Evolutionary conservation across 176 grass and related monocot species (phyloP), one percentile per base, ranked within the genome.

Genomic region (Rhipidocladum racemiflorum): DNA sequence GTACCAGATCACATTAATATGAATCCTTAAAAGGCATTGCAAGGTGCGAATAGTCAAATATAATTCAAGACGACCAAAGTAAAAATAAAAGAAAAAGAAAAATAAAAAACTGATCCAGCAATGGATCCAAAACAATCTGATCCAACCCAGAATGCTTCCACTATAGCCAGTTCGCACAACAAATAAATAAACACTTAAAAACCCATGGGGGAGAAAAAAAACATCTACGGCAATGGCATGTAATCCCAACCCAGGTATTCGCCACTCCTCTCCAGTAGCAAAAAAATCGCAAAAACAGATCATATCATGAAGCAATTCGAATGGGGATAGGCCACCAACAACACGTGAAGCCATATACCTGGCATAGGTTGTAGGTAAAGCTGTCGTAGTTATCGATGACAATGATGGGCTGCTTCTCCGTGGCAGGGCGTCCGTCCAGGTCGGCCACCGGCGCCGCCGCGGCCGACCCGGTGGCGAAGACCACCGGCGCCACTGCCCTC

Each of bases 371-470:
- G 77, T 99, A 99, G 66, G 96, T 99, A 50, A 95, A 95, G 65
- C 96, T 95, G 80, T 99, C 96, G 65, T 99, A 99, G 73, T 99
- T 99, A 30, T 99, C 96, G 50, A 99, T 88, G 23, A 99, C 96
- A 42, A 99, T 87, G 68, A 99, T 95, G 12, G 92, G 91, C 68
- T 82, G 92, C 56, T 91, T 85, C 70, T 73, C 82, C 44, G 57
- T 45, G 16, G 70, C 83, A 46, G 43, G 25, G 42, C 49, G 39
- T 12, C 65, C 70, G 55, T 91, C 70, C 36, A 70, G 27, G 81
- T 80, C 61, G 12, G 85, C 63, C 81, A 36, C 80, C 8, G 85
- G 62, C 54, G 53, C 65, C 55, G 50, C 62, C 21, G 49, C 48
- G 17, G 84, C 74, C 5, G 78, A 1, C 6, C 64, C 84, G 17